A percentile compares a stretch with the other conserved stretches of the same genome.
Evolutionary conservation across 495 filamentous ascomycete genomes (phyloP).

Genomic region (Penicillium paxilli): DNA sequence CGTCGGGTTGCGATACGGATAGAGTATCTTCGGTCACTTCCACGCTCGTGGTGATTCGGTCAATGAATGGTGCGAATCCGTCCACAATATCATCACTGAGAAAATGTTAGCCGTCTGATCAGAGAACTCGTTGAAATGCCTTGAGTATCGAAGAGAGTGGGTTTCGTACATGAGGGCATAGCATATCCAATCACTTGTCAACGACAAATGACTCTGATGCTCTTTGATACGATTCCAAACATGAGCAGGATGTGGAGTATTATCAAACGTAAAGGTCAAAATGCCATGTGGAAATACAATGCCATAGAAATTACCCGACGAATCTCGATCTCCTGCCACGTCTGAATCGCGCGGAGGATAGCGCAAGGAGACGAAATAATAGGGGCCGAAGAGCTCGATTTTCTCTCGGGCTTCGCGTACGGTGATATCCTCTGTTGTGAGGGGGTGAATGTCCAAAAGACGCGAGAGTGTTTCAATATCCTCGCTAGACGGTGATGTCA

Average conservation of each 20-base stretch:
- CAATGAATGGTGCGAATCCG: conserved; percentile 80
- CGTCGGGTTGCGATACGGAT: conserved; percentile 77
- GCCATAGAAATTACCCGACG: conserved; percentile 85
- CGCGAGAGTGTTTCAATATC: conserved; percentile 78
- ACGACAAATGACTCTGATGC: conserved; percentile 78
- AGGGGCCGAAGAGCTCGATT: conserved; percentile 87
- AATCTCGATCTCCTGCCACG: conserved; percentile 62
- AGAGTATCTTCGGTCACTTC: conserved; percentile 88
- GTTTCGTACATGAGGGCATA: conserved; percentile 83
- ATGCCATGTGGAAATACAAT: conserved; percentile 89
- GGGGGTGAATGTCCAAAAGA: conserved; percentile 82
- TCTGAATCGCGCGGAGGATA: conserved; percentile 75
- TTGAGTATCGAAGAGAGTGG: conserved; percentile 5
- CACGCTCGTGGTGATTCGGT: conserved; percentile 72
- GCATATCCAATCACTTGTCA: conserved; percentile 94
- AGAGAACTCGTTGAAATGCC: too few relatives aligned
- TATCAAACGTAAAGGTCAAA: conserved; percentile 80
- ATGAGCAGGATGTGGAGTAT: conserved; percentile 72
- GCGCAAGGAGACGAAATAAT: conserved; percentile 91
- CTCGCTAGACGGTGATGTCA: conserved; percentile 77
- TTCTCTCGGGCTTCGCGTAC: conserved; percentile 89
- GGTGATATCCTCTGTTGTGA: conserved; percentile 91
- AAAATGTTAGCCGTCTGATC: neutral
- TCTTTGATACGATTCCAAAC: conserved; percentile 83
- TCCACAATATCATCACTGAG: conserved; percentile 91